Evolutionary conservation across 495 filamentous ascomycete genomes (phyloP).

Genomic region (Lasiosphaeria ovina): DNA sequence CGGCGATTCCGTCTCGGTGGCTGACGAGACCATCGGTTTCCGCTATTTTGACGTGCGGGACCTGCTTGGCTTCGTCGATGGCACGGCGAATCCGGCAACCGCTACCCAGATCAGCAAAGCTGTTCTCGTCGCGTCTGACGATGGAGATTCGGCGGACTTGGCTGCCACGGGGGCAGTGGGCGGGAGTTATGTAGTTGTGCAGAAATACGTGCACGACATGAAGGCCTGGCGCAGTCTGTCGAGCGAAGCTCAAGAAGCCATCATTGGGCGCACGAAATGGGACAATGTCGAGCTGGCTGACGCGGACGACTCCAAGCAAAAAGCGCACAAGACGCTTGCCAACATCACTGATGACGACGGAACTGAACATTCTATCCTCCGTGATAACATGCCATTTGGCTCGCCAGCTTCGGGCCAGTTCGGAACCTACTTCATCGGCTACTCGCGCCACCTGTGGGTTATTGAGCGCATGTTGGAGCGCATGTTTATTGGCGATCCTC

Average conservation of each 20-base stretch:
- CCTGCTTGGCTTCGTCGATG: conserved; percentile 10
- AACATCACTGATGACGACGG: conserved; percentile 5
- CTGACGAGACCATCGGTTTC: conserved; percentile 5
- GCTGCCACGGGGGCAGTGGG: background rate
- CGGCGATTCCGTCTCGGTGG: conserved; percentile 2
- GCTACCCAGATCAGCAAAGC: background rate
- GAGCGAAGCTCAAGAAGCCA: conserved; percentile 5
- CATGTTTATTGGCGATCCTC: conserved; percentile 7
- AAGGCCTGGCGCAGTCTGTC: background rate
- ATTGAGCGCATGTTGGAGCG: conserved; percentile 9
- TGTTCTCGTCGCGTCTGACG: background rate
- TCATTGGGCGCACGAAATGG: conserved; percentile 10
- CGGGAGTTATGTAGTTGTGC: conserved; percentile 11
- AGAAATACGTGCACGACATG: conserved; percentile 14
- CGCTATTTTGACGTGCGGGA: conserved; percentile 10
- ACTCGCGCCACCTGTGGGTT: conserved; percentile 4
- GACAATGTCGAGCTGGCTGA: conserved; percentile 10
- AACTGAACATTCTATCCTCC: conserved; percentile 3
- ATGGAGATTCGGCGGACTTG: background rate
- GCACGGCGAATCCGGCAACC: conserved; percentile 4
- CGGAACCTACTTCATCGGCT: conserved; percentile 8
- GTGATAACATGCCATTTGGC: conserved; percentile 12
- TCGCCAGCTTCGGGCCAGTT: conserved; percentile 6
- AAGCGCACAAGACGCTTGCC: conserved; percentile 6
- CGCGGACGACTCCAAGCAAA: background rate